phyloP scores from a whole-genome alignment of 441 rosid species.

The Croton setiger region DNA sequence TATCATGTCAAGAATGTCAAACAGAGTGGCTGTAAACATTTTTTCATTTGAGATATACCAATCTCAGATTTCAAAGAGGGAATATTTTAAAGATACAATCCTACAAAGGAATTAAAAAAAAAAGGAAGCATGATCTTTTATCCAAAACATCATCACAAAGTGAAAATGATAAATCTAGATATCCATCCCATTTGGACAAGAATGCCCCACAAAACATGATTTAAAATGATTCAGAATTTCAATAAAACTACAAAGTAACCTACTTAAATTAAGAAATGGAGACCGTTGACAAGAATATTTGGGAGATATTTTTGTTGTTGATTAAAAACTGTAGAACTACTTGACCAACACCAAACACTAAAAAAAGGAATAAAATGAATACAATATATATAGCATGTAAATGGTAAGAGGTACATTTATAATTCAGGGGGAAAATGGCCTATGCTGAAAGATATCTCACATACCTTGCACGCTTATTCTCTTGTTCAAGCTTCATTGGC shows the following conservation, averaged over 20 bases:
- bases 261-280: background rate
- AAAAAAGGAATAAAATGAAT: background rate
- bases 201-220: background rate
- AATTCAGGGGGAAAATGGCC: background rate
- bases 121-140: slow-evolving; percentile 2
- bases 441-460: slow-evolving; percentile 10
- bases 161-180: background rate
- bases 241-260: background rate
- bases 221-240: background rate
- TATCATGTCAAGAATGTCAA: slow-evolving; percentile 8
- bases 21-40: slow-evolving; percentile 6
- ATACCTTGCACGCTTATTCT: slow-evolving; percentile 95
- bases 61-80: background rate
- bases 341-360: background rate
- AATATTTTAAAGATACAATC: background rate
- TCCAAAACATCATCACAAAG: slow-evolving; percentile 4
- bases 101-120: background rate
- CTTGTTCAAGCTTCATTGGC: slow-evolving; percentile 96
- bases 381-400: background rate
- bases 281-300: background rate
- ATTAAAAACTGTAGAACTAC: background rate
- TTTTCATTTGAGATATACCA: background rate
- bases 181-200: background rate
- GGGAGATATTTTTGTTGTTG: background rate
- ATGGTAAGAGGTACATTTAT: background rate